Base-by-base conservation (phyloP, 179 eudicot genomes). In the Corrigiola litoralis region DNA sequence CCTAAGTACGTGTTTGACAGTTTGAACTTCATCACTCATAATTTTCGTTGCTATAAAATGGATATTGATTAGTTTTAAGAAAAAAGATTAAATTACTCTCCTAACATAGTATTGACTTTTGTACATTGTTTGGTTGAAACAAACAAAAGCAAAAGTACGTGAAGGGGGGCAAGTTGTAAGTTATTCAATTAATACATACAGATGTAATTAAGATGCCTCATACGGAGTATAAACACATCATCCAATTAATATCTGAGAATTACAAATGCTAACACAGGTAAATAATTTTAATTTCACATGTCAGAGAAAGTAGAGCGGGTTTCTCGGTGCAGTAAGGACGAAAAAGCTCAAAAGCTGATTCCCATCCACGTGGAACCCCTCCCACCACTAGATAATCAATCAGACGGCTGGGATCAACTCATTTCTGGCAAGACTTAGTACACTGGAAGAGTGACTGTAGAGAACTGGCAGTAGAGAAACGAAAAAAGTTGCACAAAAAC, bases 311-410 rank as follows among this genome's bases (percentile, higher is more conserved):
- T 59, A 75, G 81, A 75, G 92, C 90, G 92, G 79, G 92, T 82
- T 84, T 90, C 75, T 83, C 90, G 97, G 95, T 71, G 77, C 76
- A n/a, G 32, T 38, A 82, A 77, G 84, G 87, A 82, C 75, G 83
- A 83, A 78, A 73, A 77, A 75, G 65, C 49, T 46, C 56, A 76
- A 90, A 85, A 81, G 89, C 77, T 82, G 87, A 69, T 33, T 55
- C 20, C 0, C 0, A 12, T 56, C 60, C 90, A 90, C 84, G 92
- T 88, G 92, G 80, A 5, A 0, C 0, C 0, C 45, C 28, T 14
- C 6, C 0, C 18, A 31, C 82, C 85, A 67, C 29, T 16, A 1
- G 84, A 82, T 80, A 1, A 4, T 0, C 0, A 42, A 79, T 73
- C 75, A 76, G 72, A 80, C 74, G 95, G 85, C 72, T 11, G n/a